Base-by-base conservation (phyloP, 768 basidiomycete species). In the Suillus subaureus region DNA sequence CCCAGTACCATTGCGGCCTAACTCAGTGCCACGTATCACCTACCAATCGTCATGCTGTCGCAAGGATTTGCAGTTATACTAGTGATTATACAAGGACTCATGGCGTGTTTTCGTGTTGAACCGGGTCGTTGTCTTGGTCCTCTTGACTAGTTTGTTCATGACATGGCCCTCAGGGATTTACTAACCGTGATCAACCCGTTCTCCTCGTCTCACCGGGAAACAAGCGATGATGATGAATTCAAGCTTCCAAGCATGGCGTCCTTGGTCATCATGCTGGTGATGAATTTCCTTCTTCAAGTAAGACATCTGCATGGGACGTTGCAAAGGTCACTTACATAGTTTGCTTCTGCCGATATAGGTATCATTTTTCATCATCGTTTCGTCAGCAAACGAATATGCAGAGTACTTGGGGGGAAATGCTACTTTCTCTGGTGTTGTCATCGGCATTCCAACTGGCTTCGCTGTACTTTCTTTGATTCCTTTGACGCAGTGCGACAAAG, bases 291-390 rank as follows among this genome's bases (percentile, higher is more conserved):
- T 42, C 69, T 85, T 21, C 85, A 85, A 78, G 85, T 85, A 61
- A 8, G 76, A 62, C 31, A 1, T 45, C 35, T 35, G 31, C 4
- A 47, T 18, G 16, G 13, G 28, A 39, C 42, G 6, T 45, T n/a
- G 6, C 31, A 47, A 57, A 33, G 26, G n/a, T 37, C 33, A 18
- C 39, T 61, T 16, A 63, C 49, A 23, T 57, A 42, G 37, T 11
- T 31, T n/a, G 18, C 18, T 55, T 28, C 11, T 18, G 39, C 21
- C 11, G n/a, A 40, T 2, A 37, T 63, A 90, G 90, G 71, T 88
- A 6, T 85, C 87, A 0, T 91, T 91, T 77, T 91, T 89, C 74
- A 84, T 90, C 64, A 80, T 89, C 49, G 86, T 91, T 5, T 87
- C 89, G 3, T 89, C 89, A 1, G 86, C 88, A 1, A 86, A 84